Evolutionary conservation across 139 green algal species (phyloP).

Genomic region (Bryopsis sp.): DNA sequence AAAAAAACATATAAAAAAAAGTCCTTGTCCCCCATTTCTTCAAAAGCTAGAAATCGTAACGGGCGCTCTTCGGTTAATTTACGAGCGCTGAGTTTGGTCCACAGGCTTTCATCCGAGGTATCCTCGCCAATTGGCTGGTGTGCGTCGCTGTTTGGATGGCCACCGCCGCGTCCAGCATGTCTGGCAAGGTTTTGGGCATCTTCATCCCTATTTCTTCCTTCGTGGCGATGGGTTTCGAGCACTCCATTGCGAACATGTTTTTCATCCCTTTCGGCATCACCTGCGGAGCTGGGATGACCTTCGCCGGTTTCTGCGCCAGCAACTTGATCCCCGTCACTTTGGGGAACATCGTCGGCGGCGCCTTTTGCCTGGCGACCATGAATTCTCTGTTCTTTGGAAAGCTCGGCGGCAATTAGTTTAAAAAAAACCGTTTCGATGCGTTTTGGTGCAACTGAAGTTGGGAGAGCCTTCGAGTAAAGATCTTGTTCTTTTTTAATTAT

Average conservation of each 20-base stretch:
- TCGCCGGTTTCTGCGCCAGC: conserved; percentile 49
- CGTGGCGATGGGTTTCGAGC: conserved; percentile 75
- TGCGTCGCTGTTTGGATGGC: conserved; percentile 78
- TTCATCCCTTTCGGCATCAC: conserved; percentile 55
- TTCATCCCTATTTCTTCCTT: conserved; percentile 73
- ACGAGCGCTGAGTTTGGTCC: no score
- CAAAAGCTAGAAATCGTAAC: no score
- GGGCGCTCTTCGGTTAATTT: no score
- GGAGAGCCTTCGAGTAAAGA: no score
- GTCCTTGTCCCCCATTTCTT: no score
- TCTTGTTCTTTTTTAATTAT: no score
- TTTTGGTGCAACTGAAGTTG: no score
- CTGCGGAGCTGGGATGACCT: conserved; percentile 45
- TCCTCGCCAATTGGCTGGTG: conserved; percentile 88
- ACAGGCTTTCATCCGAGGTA: conserved; percentile 54
- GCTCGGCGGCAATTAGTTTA: no score
- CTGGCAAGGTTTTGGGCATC: conserved; percentile 72
- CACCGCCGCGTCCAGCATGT: conserved; percentile 43
- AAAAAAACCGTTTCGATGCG: no score
- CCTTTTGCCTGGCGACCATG: conserved; percentile 48
- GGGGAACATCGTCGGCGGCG: conserved; percentile 77
- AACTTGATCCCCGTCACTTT: conserved; percentile 88
- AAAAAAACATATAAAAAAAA: no score
- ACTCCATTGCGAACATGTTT: conserved; percentile 73
- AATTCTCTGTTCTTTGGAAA: conserved; percentile 43